phyloP scores from a whole-genome alignment of 2,329 filamentous ascomycete genomes.

The Fusarium sp. region DNA sequence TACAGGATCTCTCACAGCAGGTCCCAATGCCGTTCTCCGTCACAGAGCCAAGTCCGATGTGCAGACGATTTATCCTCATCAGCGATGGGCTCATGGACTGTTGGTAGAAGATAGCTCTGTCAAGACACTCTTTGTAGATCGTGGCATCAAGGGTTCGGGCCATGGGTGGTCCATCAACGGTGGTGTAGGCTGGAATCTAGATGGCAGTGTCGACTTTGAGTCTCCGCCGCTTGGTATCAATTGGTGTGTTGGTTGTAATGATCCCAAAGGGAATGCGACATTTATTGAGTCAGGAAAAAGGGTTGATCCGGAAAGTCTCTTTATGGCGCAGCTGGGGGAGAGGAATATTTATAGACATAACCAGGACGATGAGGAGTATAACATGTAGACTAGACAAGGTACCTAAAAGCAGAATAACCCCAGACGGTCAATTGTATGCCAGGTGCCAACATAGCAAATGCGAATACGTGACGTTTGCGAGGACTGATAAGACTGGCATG shows the following conservation, averaged over 20 bases:
- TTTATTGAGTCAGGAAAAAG: not conserved
- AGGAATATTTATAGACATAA: conserved; percentile 4
- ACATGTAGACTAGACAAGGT: not conserved
- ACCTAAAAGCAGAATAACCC: no score
- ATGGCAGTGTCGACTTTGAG: conserved; percentile 13
- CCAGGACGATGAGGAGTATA: not conserved
- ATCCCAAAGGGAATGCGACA: conserved; percentile 20
- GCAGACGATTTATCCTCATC: conserved; percentile 40
- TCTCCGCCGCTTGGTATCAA: conserved; percentile 38
- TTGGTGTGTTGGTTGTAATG: conserved; percentile 35
- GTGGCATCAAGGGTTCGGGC: conserved; percentile 24
- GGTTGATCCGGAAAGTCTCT: conserved; percentile 31
- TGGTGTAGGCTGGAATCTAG: conserved; percentile 39
- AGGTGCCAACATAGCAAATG: no score
- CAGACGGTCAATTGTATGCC: no score
- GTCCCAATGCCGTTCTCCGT: conserved; percentile 35
- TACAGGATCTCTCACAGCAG: conserved; percentile 26
- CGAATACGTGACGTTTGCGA: no score
- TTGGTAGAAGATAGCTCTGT: conserved; percentile 33
- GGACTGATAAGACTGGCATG: no score
- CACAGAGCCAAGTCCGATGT: conserved; percentile 23
- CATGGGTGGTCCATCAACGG: conserved; percentile 43
- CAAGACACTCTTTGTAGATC: conserved; percentile 16
- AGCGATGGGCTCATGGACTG: conserved; percentile 40
- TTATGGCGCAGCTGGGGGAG: conserved; percentile 20